These are phyloP conservation scores for Myxozyma monticola DNA, from an alignment of 805 yeast species.

Conservation along the genomic window DNA sequence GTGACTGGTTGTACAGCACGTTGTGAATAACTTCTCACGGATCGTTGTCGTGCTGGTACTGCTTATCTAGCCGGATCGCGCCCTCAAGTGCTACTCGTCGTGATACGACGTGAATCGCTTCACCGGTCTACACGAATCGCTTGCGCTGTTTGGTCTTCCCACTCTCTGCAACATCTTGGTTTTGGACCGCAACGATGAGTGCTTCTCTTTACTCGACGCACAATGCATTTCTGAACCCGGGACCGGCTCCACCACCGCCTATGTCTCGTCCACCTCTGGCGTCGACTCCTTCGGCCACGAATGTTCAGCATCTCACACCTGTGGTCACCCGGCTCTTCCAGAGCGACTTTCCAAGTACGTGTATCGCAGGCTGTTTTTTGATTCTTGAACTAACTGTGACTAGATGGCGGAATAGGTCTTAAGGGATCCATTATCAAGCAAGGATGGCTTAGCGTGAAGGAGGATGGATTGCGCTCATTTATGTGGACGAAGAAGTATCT, in stretches of 20 bases:
- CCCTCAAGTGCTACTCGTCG: too few species aligned
- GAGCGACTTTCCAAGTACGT: constrained; percentile 8
- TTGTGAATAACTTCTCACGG: too few species aligned
- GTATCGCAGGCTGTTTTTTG: not conserved
- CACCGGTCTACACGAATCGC: too few species aligned
- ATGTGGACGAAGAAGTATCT: constrained; percentile 90
- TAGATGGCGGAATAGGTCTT: constrained; percentile 7
- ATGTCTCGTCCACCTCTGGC: constrained; percentile 18
- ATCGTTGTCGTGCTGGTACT: too few species aligned
- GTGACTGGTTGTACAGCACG: too few species aligned
- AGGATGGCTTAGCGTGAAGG: constrained; percentile 92
- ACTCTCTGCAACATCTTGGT: too few species aligned
- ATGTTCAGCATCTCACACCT: constrained; percentile 6
- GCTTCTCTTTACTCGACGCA: constrained; percentile 23
- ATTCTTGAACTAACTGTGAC: not conserved
- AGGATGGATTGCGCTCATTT: constrained; percentile 85
- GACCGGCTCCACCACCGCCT: constrained; percentile 55
- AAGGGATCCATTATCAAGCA: constrained; percentile 32
- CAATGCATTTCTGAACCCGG: constrained; percentile 53
- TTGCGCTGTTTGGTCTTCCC: too few species aligned
- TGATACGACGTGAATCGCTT: too few species aligned
- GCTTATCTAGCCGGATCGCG: too few species aligned
- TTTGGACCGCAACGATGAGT: constrained; percentile 1
- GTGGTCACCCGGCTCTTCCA: constrained; percentile 10
- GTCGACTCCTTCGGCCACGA: constrained; percentile 16